A percentile compares a stretch with the other conserved stretches of the same genome.
Conservation (phyloP, 2,329 filamentous ascomycete species). For the Bipolaris bicolor region DNA sequence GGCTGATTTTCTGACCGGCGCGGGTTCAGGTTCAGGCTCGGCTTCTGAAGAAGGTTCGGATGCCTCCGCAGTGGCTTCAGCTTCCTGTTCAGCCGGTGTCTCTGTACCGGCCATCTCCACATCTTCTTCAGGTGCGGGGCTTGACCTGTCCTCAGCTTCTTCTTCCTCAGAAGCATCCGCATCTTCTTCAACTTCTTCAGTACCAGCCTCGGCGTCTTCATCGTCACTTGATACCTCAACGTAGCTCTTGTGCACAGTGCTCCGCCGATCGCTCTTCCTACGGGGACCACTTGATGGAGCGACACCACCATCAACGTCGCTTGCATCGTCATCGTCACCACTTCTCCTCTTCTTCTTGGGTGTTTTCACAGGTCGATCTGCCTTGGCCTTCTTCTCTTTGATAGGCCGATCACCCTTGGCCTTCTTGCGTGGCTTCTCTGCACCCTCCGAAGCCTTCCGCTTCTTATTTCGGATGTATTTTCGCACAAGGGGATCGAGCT, state of each 20-base stretch:
- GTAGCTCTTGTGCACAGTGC: constrained; percentile 52
- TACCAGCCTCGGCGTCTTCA: constrained; percentile 45
- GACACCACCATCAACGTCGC: constrained; percentile 31
- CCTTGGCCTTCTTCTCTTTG: constrained; percentile 43
- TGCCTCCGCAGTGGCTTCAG: constrained; percentile 18
- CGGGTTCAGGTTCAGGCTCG: constrained; percentile 20
- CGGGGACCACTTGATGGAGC: constrained; percentile 51
- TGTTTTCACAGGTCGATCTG: constrained; percentile 43
- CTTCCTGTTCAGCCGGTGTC: constrained; percentile 10
- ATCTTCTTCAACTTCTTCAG: constrained; percentile 28
- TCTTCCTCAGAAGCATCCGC: constrained; percentile 26
- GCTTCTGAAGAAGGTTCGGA: constrained; percentile 25
- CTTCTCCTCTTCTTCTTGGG: constrained; percentile 45
- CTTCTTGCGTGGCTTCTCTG: constrained; percentile 45
- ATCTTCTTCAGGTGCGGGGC: constrained; percentile 32
- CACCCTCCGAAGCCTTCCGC: constrained; percentile 40
- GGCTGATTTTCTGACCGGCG: constrained; percentile 23
- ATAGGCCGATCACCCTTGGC: constrained; percentile 35
- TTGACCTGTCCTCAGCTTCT: constrained; percentile 19
- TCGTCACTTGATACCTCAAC: constrained; percentile 53
- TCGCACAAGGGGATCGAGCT: constrained; percentile 78
- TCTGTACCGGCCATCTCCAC: constrained; percentile 39
- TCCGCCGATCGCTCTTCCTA: constrained; percentile 51
- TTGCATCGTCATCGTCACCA: constrained; percentile 44
- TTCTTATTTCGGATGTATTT: constrained; percentile 68